These are phyloP conservation scores for Musa acuminata DNA, from an alignment of 176 grass and related monocot genomes.

Conservation along the genomic window DNA sequence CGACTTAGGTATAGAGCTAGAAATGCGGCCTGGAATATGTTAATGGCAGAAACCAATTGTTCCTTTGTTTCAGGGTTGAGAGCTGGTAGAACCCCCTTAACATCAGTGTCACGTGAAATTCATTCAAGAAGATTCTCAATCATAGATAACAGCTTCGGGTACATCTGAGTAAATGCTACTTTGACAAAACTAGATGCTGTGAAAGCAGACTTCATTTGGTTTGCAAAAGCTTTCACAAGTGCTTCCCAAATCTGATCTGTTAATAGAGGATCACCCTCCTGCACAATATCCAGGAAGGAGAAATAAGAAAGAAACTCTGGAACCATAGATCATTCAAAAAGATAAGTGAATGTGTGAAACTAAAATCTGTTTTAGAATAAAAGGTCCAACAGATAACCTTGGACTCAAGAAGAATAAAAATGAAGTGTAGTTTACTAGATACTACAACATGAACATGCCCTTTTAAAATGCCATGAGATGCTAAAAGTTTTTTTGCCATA, in stretches of 20 bases:
- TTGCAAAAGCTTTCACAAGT: constrained; percentile 85
- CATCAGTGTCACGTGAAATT: constrained; percentile 80
- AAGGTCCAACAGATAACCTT: background rate
- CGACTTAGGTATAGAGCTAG: constrained; percentile 78
- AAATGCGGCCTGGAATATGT: constrained; percentile 79
- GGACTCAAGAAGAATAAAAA: background rate
- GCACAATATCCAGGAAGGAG: background rate
- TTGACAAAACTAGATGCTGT: constrained; percentile 95
- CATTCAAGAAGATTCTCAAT: constrained; percentile 91
- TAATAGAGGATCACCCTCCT: constrained; percentile 91
- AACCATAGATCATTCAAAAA: background rate
- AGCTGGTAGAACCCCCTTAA: constrained; percentile 81
- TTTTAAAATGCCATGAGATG: background rate
- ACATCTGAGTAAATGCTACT: constrained; percentile 92
- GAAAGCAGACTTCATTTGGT: constrained; percentile 83
- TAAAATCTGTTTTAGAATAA: background rate
- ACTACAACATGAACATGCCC: background rate
- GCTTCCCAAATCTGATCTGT: constrained; percentile 98
- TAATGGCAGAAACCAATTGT: constrained; percentile 68
- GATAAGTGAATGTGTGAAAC: background rate
- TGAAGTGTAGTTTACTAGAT: background rate
- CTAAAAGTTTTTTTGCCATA: too few relatives aligned
- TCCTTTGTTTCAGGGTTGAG: constrained; percentile 58
- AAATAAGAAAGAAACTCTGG: background rate
- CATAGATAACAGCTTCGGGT: constrained; percentile 78